Percentiles rank a stretch among this genome's conserved stretches.
These are phyloP conservation scores for Solanum peruvianum DNA, from an alignment of 257 asterid genomes.

Conservation along the genomic window DNA sequence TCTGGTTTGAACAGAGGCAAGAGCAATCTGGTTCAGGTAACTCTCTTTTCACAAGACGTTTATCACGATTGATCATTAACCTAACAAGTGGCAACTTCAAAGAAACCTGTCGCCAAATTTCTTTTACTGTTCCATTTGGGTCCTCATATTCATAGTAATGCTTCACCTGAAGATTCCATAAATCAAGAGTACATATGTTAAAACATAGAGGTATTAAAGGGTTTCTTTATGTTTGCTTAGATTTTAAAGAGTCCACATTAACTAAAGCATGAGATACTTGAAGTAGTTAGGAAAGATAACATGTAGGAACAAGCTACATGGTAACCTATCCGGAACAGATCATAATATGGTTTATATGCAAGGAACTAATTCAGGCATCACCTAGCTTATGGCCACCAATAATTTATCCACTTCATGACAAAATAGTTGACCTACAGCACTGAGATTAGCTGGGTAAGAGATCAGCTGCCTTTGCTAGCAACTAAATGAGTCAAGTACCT, in stretches of 20 bases:
- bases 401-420: neutral
- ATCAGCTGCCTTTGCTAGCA: neutral
- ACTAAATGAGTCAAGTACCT: neutral
- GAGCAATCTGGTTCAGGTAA: slow-evolving; percentile 66
- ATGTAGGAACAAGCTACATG: neutral
- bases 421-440: neutral
- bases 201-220: neutral
- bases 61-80: slow-evolving; percentile 83
- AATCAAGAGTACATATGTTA: neutral
- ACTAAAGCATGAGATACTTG: neutral
- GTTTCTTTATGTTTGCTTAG: neutral
- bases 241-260: neutral
- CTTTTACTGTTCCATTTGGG: slow-evolving; percentile 79
- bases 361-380: neutral
- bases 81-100: slow-evolving; percentile 64
- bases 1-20: slow-evolving; percentile 74
- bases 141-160: slow-evolving; percentile 82
- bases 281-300: neutral
- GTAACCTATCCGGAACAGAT: neutral
- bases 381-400: neutral
- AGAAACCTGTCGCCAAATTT: slow-evolving; percentile 86
- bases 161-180: slow-evolving; percentile 44
- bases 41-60: slow-evolving; percentile 56
- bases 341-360: neutral
- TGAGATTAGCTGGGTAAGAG: neutral